phyloP scores from a whole-genome alignment of 306 rosid genomes.

The Quercus robur region DNA sequence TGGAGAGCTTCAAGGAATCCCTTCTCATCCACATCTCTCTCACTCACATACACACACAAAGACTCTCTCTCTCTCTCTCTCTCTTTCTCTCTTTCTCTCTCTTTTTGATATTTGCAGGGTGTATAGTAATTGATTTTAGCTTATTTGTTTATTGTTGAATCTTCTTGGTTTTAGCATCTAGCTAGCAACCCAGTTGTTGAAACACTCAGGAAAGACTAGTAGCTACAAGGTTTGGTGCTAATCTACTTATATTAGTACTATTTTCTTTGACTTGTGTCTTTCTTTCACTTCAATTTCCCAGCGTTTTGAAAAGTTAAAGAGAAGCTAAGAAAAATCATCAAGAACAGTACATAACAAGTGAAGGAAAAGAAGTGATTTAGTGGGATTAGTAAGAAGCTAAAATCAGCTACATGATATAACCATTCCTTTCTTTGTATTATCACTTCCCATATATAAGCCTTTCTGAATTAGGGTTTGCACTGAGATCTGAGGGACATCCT shows the following conservation, averaged over 20 bases:
- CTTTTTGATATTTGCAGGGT: slow-evolving; percentile 4
- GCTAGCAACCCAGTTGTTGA: not conserved
- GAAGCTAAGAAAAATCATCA: slow-evolving; percentile 3
- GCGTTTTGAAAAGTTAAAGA: slow-evolving; percentile 7
- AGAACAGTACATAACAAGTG: too few species aligned
- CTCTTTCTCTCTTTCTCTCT: slow-evolving; percentile 18
- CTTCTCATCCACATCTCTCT: slow-evolving; percentile 53
- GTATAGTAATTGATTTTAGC: too few species aligned
- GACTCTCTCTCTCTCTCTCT: slow-evolving; percentile 12
- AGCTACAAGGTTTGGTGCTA: not conserved
- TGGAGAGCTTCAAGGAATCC: slow-evolving; percentile 51
- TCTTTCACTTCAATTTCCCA: slow-evolving; percentile 1
- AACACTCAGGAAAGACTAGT: not conserved
- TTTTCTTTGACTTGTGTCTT: not conserved
- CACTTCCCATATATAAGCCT: not conserved
- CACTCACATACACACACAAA: not conserved
- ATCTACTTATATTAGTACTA: not conserved
- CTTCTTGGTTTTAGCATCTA: not conserved
- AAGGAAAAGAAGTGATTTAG: not conserved
- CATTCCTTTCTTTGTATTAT: not conserved
- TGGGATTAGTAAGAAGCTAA: slow-evolving; percentile 9
- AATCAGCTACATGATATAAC: slow-evolving; percentile 1
- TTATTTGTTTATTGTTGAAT: not conserved
- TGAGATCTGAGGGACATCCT: slow-evolving; percentile 41
- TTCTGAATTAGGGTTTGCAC: slow-evolving; percentile 23